Percentiles rank a stretch among this genome's conserved stretches.
Evolutionary conservation across 257 asterid species (phyloP).

Genomic region (Solanum gandarillasii): DNA sequence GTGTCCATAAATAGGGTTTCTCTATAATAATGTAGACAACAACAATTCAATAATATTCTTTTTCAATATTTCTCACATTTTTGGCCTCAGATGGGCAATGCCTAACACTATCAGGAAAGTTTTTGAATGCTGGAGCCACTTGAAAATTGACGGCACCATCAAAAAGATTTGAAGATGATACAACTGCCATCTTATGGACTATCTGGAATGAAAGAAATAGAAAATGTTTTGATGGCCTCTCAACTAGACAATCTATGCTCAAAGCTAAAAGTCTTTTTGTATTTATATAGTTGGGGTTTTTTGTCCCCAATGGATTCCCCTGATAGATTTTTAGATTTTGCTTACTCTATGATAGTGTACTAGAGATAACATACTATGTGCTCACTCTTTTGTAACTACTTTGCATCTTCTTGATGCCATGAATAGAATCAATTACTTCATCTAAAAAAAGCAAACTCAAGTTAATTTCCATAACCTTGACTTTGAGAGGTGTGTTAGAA

Average conservation of each 20-base stretch:
- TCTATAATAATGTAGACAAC: too few relatives aligned
- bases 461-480: background rate
- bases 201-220: too few relatives aligned
- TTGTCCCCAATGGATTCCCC: background rate
- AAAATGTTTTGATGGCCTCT: background rate
- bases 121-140: background rate
- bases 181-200: background rate
- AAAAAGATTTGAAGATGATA: background rate
- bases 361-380: background rate
- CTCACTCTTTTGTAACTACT: background rate
- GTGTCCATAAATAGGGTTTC: too few relatives aligned
- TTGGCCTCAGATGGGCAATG: background rate
- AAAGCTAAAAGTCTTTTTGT: background rate
- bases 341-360: background rate
- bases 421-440: background rate
- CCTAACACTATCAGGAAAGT: background rate
- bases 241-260: background rate
- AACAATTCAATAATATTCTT: too few relatives aligned
- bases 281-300: background rate
- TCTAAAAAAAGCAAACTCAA: background rate
- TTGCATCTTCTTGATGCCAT: background rate
- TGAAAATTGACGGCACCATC: background rate
- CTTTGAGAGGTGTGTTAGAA: background rate
- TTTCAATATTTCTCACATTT: background rate
- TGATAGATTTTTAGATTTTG: background rate